Percentiles rank a stretch among this genome's conserved stretches.
Evolutionary conservation across 176 grass and related monocot genomes (phyloP).

Genomic region (Alopecurus myosuroides): DNA sequence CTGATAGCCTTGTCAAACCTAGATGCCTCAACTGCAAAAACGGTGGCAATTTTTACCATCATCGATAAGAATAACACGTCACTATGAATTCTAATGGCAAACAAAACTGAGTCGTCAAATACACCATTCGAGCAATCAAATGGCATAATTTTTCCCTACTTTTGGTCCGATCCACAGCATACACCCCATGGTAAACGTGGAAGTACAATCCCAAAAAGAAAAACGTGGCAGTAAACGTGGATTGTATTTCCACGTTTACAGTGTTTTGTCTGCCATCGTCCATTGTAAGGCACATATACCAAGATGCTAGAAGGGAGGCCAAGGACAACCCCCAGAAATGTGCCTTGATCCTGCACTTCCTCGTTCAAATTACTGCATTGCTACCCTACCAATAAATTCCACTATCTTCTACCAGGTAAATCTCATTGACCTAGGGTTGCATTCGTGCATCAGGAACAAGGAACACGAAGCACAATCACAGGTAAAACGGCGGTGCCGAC

Average conservation of each 20-base stretch:
- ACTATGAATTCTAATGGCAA: neutral
- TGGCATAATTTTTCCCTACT: neutral
- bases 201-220: neutral
- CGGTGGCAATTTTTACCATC: neutral
- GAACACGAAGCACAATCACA: neutral
- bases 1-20: neutral
- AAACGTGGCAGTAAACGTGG: neutral
- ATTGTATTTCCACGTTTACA: neutral
- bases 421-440: neutral
- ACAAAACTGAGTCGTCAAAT: neutral
- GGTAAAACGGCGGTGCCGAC: conserved; percentile 23
- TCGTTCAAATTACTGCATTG: neutral
- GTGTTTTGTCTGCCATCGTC: neutral
- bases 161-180: neutral
- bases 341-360: neutral
- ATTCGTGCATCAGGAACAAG: neutral
- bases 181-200: neutral
- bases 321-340: neutral
- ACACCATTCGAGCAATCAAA: neutral
- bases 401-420: neutral
- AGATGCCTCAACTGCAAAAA: neutral
- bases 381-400: neutral
- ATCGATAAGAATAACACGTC: neutral
- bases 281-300: neutral
- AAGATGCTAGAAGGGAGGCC: neutral